A percentile compares a stretch with the other conserved stretches of the same genome.
Evolutionary conservation across 305 asterid species (phyloP).

Genomic region (Withania somnifera): DNA sequence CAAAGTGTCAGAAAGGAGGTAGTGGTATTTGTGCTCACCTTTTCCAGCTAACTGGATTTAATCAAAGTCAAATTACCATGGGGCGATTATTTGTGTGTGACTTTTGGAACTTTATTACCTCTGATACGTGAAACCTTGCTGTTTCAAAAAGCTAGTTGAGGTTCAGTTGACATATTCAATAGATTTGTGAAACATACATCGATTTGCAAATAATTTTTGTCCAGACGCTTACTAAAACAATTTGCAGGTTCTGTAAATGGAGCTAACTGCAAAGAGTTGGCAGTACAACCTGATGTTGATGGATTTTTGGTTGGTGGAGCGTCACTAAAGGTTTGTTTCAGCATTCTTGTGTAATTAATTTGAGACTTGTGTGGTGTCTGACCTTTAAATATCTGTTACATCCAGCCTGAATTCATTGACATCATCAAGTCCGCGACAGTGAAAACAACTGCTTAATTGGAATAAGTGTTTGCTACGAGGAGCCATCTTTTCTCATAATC

Average conservation of each 20-base stretch:
- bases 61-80: neutral
- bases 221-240: neutral
- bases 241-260: constrained; percentile 31
- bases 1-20: neutral
- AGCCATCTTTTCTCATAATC: neutral
- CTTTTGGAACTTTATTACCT: neutral
- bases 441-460: constrained; percentile 16
- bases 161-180: neutral
- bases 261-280: constrained; percentile 37
- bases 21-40: neutral
- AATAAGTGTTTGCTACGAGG: neutral
- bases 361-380: neutral
- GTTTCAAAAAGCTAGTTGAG: neutral
- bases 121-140: neutral
- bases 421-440: constrained; percentile 24
- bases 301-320: constrained; percentile 38
- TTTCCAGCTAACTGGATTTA: neutral
- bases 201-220: neutral
- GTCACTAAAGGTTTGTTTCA: constrained; percentile 26
- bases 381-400: neutral
- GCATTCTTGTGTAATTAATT: neutral
- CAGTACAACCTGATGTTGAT: constrained; percentile 26
- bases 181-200: neutral
- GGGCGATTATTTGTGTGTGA: neutral
- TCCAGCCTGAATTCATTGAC: constrained; percentile 32